Evolutionary conservation across 1,284 basidiomycete species (phyloP).

Genomic region (Malassezia furfur): DNA sequence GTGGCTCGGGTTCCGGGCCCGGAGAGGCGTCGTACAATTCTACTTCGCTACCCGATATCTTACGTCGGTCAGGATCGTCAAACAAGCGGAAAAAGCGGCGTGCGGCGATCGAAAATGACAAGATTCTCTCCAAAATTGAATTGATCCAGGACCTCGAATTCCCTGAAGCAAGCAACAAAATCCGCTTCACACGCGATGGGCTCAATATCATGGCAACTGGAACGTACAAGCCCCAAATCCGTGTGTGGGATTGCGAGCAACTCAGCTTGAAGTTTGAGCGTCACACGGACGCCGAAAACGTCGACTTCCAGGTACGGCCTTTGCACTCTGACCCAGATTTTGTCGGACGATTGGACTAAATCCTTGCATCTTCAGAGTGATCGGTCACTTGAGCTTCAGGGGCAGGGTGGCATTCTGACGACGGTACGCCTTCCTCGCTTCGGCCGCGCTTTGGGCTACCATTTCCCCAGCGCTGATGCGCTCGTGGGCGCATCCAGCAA

Average conservation of each 20-base stretch:
- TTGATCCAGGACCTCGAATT: conserved; percentile 80
- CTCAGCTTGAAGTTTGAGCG: conserved; percentile 90
- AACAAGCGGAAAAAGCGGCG: conserved; percentile 45
- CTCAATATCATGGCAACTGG: conserved; percentile 87
- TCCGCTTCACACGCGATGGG: conserved; percentile 84
- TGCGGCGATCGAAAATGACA: conserved; percentile 28
- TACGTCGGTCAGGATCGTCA: conserved; percentile 37
- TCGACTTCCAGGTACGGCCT: conserved; percentile 80
- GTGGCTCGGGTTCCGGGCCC: conserved; percentile 24
- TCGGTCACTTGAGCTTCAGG: conserved; percentile 87
- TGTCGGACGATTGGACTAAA: conserved; percentile 99
- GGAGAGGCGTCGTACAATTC: conserved; percentile 43
- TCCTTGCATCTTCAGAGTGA: conserved; percentile 92
- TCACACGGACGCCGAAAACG: conserved; percentile 90
- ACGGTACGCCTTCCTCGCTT: conserved; percentile 86
- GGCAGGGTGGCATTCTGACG: conserved; percentile 85
- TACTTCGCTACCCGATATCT: conserved; percentile 42
- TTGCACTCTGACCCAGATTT: conserved; percentile 57
- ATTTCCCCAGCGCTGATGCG: conserved; percentile 71
- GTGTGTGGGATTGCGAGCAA: conserved; percentile 89
- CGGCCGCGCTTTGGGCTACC: conserved; percentile 81
- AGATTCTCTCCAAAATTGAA: conserved; percentile 38
- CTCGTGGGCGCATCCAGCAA: conserved; percentile 67
- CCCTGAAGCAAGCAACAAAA: conserved; percentile 83
- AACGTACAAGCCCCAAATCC: conserved; percentile 94